Percentiles rank a stretch among this genome's conserved stretches.
phyloP scores from a whole-genome alignment of 2,329 filamentous ascomycete species.

The Hymenoscyphus occultus region DNA sequence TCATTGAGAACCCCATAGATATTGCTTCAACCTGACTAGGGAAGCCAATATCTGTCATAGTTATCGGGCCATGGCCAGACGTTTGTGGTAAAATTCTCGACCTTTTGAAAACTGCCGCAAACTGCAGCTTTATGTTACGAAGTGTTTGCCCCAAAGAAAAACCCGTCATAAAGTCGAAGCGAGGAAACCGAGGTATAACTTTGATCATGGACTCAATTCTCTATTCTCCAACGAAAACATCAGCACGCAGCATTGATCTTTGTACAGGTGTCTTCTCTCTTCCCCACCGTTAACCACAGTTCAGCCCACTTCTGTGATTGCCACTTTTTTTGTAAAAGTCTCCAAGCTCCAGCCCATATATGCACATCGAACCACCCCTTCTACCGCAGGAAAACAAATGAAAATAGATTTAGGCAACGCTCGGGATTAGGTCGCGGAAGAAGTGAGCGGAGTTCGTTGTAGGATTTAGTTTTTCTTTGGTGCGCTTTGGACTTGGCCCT shows the following conservation, averaged over 20 bases:
- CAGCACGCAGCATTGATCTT: slow-evolving; percentile 17
- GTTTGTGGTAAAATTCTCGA: too few species aligned
- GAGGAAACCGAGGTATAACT: not conserved
- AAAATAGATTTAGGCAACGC: slow-evolving; percentile 4
- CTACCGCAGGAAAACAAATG: slow-evolving; percentile 12
- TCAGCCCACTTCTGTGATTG: not conserved
- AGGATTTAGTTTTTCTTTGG: slow-evolving; percentile 32
- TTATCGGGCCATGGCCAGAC: too few species aligned
- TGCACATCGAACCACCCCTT: slow-evolving; percentile 11
- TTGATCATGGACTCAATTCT: slow-evolving; percentile 17
- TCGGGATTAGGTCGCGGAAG: not conserved
- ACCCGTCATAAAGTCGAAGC: not conserved
- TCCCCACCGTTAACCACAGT: not conserved
- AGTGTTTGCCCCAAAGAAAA: not conserved
- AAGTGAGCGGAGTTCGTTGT: not conserved
- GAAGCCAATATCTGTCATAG: too few species aligned
- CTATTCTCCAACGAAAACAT: slow-evolving; percentile 12
- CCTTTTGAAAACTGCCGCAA: too few species aligned
- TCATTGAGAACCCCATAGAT: too few species aligned
- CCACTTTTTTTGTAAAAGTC: not conserved
- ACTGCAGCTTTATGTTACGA: too few species aligned
- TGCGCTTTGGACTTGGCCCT: slow-evolving; percentile 67
- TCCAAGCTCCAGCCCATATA: slow-evolving; percentile 8
- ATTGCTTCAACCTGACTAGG: too few species aligned
- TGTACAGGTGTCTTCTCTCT: slow-evolving; percentile 20